Evolutionary conservation across 495 filamentous ascomycete species (phyloP).

Genomic region (Penicillium angulare): DNA sequence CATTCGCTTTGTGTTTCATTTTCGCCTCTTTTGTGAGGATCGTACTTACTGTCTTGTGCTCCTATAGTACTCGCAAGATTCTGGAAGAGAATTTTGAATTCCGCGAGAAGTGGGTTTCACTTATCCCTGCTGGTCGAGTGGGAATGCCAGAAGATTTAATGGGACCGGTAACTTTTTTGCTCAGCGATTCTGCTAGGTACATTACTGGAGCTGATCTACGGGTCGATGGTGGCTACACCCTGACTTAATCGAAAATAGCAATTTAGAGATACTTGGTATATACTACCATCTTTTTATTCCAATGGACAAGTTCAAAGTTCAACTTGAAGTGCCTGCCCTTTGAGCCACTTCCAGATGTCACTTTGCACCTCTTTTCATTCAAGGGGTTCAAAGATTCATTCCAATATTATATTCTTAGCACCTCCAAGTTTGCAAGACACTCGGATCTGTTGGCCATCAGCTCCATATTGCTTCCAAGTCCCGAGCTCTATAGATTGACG

Average conservation of each 20-base stretch:
- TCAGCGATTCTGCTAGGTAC: neutral
- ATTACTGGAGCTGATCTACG: neutral
- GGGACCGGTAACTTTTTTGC: neutral
- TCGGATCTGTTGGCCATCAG: too few relatives aligned
- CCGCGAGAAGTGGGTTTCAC: neutral
- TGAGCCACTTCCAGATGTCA: too few relatives aligned
- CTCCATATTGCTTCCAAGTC: neutral
- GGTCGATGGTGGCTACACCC: neutral
- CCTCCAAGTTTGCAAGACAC: too few relatives aligned
- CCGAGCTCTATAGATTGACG: neutral
- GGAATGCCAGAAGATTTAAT: neutral
- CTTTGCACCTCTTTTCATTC: too few relatives aligned
- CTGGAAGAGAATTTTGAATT: neutral
- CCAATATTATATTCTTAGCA: too few relatives aligned
- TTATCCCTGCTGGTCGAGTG: neutral
- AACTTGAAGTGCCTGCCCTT: too few relatives aligned
- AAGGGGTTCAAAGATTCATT: too few relatives aligned
- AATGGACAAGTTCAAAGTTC: too few relatives aligned
- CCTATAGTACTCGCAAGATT: neutral
- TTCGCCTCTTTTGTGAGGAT: neutral
- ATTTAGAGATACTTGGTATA: too few relatives aligned
- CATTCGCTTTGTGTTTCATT: neutral
- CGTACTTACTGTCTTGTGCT: too few relatives aligned
- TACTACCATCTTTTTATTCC: too few relatives aligned
- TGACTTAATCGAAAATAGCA: neutral